These are phyloP conservation scores for Coemansia furcata DNA, from an alignment of 192 early-diverging fungal genomes.

Conservation along the genomic window DNA sequence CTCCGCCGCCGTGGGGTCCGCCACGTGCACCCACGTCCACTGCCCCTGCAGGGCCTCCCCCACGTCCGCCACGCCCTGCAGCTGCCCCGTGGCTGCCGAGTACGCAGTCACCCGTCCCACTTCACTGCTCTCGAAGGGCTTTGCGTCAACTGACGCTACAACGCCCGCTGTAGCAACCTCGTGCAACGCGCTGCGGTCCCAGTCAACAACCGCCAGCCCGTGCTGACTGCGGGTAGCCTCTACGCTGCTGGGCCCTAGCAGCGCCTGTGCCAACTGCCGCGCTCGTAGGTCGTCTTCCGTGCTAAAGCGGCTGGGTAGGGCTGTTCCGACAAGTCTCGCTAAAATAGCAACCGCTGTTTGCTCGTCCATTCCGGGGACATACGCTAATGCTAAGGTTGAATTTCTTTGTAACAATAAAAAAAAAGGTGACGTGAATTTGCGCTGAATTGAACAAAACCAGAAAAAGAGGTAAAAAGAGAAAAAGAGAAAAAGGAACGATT, in stretches of 20 bases:
- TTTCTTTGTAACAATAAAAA: not conserved
- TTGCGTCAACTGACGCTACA: not conserved
- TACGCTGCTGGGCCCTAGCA: too few relatives aligned
- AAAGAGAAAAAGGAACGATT: not conserved
- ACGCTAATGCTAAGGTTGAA: not conserved
- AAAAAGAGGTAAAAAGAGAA: not conserved
- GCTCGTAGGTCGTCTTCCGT: too few relatives aligned
- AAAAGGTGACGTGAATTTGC: not conserved
- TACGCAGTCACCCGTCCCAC: not conserved
- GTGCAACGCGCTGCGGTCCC: slow-evolving; percentile 8
- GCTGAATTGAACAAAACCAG: not conserved
- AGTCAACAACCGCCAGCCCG: not conserved
- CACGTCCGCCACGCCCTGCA: not conserved
- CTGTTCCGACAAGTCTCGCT: not conserved
- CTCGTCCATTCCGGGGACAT: not conserved
- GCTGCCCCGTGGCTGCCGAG: not conserved
- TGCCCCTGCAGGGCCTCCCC: not conserved
- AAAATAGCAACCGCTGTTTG: not conserved
- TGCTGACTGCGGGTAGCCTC: not conserved
- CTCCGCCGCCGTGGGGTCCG: slow-evolving; percentile 61
- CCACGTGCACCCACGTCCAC: slow-evolving; percentile 64
- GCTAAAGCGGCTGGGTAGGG: not conserved
- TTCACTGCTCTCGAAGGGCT: not conserved
- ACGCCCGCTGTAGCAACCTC: slow-evolving; percentile 14
- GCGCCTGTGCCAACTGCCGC: too few relatives aligned